Evolutionary conservation across 371 early-diverging fungal genomes (phyloP), one percentile per base, ranked within the genome.

Genomic region (Mortierella sp.): DNA sequence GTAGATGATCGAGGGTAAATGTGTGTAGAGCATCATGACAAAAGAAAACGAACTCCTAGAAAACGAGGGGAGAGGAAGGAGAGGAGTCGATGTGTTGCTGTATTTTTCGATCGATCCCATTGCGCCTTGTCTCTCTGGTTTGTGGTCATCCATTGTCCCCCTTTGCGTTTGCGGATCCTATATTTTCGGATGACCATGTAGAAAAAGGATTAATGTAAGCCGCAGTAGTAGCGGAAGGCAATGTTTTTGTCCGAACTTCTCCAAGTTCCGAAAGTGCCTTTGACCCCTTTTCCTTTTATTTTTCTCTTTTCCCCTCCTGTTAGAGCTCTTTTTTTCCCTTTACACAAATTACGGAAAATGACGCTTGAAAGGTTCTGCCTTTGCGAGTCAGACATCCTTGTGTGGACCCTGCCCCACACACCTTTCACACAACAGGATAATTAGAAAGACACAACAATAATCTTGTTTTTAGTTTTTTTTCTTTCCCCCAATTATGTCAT

Each of bases 361-460:
- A 68, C 68, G 68, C 68, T 38, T 68, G 68, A 68, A 68, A 68
- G 68, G 68, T 68, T 68, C 68, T 68, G 38, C 68, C 68, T 68
- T 35, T 68, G n/a, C 56, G n/a, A n/a, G 24, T n/a, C 27, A 27
- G 51, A 56, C n/a, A 3, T 11, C 27, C 68, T 24, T 35, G 41
- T 38, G 68, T 38, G 68, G 68, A 68, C 68, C 68, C 68, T 68
- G 68, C 68, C 68, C 41, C 68, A 60, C 68, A 60, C 58, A 0
- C 63, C 63, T 21, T 35, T 35, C 43, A 68, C 18, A 38, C 68
- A 16, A 41, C 21, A 21, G 12, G 38, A 18, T 21, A 68, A 21
- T 68, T 11, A 68, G 21, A 3, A 24, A 18, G 11, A 41, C 24
- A 21, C 24, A 35, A 35, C 5, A 63, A 18, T 5, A 68, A 68